Evolutionary conservation across 495 filamentous ascomycete genomes (phyloP).

Genomic region (Penicillium riverlandense): DNA sequence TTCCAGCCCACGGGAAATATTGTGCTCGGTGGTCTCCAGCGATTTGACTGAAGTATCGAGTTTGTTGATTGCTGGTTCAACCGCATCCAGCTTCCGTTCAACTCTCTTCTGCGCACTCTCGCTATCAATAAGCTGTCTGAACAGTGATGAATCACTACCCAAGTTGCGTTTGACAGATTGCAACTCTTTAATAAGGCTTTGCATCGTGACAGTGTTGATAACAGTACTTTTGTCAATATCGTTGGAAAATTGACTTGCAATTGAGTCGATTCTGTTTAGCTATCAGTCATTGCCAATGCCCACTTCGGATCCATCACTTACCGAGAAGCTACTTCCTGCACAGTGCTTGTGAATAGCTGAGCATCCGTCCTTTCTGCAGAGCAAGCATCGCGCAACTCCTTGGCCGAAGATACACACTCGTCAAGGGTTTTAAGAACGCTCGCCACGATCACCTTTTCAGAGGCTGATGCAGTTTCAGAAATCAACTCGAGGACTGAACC

Average conservation of each 20-base stretch:
- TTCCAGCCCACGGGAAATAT: slow-evolving; percentile 14
- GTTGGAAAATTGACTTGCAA: slow-evolving; percentile 9
- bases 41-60: slow-evolving; percentile 11
- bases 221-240: slow-evolving; percentile 8
- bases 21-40: slow-evolving; percentile 7
- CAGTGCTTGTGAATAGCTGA: slow-evolving; percentile 9
- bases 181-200: slow-evolving; percentile 14
- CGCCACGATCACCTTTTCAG: slow-evolving; percentile 7
- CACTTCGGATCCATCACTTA: slow-evolving; percentile 7
- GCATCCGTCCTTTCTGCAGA: slow-evolving; percentile 11
- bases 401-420: slow-evolving; percentile 9
- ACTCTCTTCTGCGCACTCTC: slow-evolving; percentile 7
- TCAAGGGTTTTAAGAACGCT: slow-evolving; percentile 8
- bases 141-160: slow-evolving; percentile 14
- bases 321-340: slow-evolving; percentile 13
- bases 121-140: slow-evolving; percentile 15
- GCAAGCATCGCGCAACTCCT: slow-evolving; percentile 11
- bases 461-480: slow-evolving; percentile 1
- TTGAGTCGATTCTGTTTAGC: slow-evolving; percentile 10
- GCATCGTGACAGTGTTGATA: slow-evolving; percentile 6
- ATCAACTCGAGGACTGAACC: slow-evolving; percentile 8
- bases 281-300: not conserved
- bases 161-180: slow-evolving; percentile 10
- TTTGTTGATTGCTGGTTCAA: slow-evolving; percentile 12
- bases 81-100: slow-evolving; percentile 7